These are phyloP conservation scores for Pythium diclinum DNA, from an alignment of 352 stramenopile species.

Conservation along the genomic window DNA sequence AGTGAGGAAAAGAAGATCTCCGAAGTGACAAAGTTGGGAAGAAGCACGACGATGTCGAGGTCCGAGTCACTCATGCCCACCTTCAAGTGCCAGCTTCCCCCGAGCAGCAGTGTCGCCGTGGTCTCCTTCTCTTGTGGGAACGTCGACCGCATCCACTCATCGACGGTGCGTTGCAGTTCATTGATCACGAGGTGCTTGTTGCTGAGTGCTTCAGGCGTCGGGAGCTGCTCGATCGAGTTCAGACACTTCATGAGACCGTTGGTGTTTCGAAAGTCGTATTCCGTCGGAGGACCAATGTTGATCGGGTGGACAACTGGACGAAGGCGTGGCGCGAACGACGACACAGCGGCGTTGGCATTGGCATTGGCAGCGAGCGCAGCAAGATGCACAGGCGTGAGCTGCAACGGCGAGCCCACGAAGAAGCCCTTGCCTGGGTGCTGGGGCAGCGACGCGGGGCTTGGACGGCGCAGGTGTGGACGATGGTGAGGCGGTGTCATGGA, in stretches of 20 bases:
- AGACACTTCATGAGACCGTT: conserved; percentile 81
- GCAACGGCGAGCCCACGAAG: conserved; percentile 18
- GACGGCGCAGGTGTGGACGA: not conserved
- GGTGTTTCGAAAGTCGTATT: conserved; percentile 80
- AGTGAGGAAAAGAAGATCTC: conserved; percentile 72
- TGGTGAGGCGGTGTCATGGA: conserved; percentile 5
- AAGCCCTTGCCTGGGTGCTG: conserved; percentile 3
- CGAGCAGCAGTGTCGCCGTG: conserved; percentile 64
- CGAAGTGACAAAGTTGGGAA: conserved; percentile 56
- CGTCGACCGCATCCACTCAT: conserved; percentile 60
- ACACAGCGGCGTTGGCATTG: not conserved
- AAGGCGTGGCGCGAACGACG: conserved; percentile 32
- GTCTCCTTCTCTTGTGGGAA: conserved; percentile 36
- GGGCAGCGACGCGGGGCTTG: not conserved
- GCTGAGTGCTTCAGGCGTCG: conserved; percentile 53
- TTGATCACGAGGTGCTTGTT: conserved; percentile 77
- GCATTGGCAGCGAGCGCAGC: conserved; percentile 17
- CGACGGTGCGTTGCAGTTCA: conserved; percentile 65
- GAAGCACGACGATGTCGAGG: conserved; percentile 73
- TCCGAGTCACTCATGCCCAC: conserved; percentile 73
- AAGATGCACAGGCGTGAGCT: conserved; percentile 25
- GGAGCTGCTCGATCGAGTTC: conserved; percentile 57
- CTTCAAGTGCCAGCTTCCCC: conserved; percentile 81
- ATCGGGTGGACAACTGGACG: conserved; percentile 54
- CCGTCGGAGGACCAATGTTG: conserved; percentile 50